Evolutionary conservation across 2,329 filamentous ascomycete species (phyloP).

Genomic region (Scedosporium boydii): DNA sequence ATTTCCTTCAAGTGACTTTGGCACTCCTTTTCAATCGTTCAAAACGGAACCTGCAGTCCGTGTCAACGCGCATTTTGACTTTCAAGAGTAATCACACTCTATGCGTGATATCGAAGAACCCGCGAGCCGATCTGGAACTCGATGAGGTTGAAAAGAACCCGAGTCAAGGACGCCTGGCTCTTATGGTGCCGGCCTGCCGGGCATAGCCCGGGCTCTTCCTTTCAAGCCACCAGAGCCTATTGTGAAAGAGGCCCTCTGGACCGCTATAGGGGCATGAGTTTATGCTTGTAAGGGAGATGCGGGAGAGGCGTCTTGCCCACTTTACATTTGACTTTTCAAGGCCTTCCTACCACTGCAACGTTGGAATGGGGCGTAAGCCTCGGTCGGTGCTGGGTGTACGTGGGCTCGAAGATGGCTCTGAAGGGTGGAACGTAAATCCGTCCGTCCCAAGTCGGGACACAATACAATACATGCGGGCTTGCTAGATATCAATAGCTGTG

Average conservation of each 20-base stretch:
- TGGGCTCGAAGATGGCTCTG: conserved; percentile 4
- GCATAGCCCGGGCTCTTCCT: conserved; percentile 14
- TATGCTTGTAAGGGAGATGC: conserved; percentile 22
- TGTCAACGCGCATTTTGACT: no score
- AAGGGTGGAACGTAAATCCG: conserved; percentile 4
- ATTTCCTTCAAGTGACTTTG: no score
- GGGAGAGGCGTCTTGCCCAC: conserved; percentile 21
- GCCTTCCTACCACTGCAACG: conserved; percentile 28
- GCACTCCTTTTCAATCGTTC: no score
- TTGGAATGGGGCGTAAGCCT: conserved; percentile 20
- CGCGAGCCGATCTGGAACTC: conserved; percentile 26
- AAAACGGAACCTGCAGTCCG: no score
- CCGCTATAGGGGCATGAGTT: conserved; percentile 22
- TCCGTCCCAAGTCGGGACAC: conserved; percentile 25
- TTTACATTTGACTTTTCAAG: conserved; percentile 19
- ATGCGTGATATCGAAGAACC: conserved; percentile 12
- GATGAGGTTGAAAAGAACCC: conserved; percentile 28
- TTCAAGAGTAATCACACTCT: conserved; percentile 10
- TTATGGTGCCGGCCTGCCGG: conserved; percentile 31
- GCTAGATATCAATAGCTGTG: background rate
- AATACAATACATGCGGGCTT: conserved; percentile 15
- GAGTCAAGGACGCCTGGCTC: conserved; percentile 32
- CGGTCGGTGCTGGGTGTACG: background rate
- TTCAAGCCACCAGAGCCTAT: conserved; percentile 17
- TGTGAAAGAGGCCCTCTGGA: conserved; percentile 23